Conservation (phyloP, 345 rosid genomes). For the Heritiera littoralis region DNA sequence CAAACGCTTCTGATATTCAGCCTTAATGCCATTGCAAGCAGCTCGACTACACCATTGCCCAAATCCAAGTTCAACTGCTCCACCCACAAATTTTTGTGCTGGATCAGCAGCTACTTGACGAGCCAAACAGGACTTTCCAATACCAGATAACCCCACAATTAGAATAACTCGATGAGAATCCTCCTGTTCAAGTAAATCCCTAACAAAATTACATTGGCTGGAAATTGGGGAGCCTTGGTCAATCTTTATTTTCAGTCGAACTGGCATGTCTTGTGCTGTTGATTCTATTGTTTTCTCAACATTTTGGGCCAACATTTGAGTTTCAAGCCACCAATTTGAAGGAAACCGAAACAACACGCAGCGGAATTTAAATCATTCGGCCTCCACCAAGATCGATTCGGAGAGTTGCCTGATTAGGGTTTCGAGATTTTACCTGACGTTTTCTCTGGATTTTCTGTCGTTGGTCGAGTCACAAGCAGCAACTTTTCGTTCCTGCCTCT, state of each 20-base stretch:
- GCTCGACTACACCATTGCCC: constrained; percentile 39
- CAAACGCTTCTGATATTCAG: constrained; percentile 34
- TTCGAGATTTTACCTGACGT: too few species aligned
- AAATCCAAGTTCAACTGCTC: constrained; percentile 38
- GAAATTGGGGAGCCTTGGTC: constrained; percentile 36
- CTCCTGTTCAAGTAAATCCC: constrained; percentile 27
- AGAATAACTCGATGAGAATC: constrained; percentile 29
- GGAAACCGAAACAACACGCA: too few species aligned
- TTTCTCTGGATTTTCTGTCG: too few species aligned
- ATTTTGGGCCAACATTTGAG: constrained; percentile 34
- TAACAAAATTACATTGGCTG: constrained; percentile 28
- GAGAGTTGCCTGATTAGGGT: too few species aligned
- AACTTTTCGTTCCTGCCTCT: too few species aligned
- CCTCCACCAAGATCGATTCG: too few species aligned
- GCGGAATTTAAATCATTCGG: too few species aligned
- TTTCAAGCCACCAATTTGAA: constrained; percentile 43
- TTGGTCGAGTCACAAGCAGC: too few species aligned
- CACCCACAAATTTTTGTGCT: constrained; percentile 26
- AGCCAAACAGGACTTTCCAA: constrained; percentile 43
- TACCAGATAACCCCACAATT: constrained; percentile 37
- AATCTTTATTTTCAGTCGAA: constrained; percentile 27
- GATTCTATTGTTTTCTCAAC: constrained; percentile 32
- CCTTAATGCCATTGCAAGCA: constrained; percentile 36
- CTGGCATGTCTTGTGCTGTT: constrained; percentile 27
- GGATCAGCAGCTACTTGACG: constrained; percentile 39